phyloP scores from a whole-genome alignment of 1,139 yeast species.

The Candida tropicalis region DNA sequence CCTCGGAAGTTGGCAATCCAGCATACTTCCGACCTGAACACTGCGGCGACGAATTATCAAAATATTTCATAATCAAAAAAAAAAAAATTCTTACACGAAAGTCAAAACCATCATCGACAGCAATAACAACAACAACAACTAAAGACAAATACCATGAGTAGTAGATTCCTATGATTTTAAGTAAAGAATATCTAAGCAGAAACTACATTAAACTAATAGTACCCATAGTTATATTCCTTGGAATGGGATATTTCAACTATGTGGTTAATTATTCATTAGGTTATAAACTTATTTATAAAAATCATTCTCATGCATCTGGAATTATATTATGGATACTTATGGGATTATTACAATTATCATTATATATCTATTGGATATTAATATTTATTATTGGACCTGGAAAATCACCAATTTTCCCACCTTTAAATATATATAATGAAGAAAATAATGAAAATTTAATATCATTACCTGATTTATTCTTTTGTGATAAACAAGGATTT shows the following conservation, averaged over 20 bases:
- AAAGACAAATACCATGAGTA: too few relatives aligned
- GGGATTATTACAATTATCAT: conserved; percentile 27
- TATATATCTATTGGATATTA: conserved; percentile 35
- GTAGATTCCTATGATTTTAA: conserved; percentile 9
- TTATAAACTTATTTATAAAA: conserved; percentile 34
- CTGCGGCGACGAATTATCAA: conserved; percentile 86
- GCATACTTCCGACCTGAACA: too few relatives aligned
- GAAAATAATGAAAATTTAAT: conserved; percentile 14
- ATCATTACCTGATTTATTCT: conserved; percentile 50
- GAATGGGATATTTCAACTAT: conserved; percentile 35
- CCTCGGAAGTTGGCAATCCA: too few relatives aligned
- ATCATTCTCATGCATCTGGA: conserved; percentile 36
- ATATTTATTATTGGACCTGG: conserved; percentile 40
- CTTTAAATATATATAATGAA: conserved; percentile 29
- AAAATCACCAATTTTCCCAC: conserved; percentile 23
- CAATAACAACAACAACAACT: neutral
- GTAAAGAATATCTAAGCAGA: conserved; percentile 2
- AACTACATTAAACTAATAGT: conserved; percentile 17
- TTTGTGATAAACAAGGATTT: conserved; percentile 60
- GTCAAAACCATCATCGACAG: neutral
- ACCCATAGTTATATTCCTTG: conserved; percentile 26
- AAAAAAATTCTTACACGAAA: neutral
- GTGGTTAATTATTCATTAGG: conserved; percentile 40
- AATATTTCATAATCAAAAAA: too few relatives aligned
- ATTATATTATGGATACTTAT: conserved; percentile 38